Evolutionary conservation across 305 asterid species (phyloP), one percentile per base, ranked within the genome.

Genomic region (Nicotiana rustica): DNA sequence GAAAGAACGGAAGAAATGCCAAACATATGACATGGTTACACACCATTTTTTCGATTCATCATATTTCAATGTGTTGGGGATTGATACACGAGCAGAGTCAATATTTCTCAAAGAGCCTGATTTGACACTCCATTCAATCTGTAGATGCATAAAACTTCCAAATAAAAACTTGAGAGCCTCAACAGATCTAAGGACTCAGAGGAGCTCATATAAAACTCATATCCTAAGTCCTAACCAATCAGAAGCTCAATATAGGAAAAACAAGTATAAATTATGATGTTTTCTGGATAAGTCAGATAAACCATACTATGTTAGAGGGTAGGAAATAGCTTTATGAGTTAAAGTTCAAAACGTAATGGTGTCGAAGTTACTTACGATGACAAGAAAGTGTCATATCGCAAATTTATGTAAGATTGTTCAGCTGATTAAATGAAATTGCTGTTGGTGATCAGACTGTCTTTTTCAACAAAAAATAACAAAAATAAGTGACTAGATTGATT

Each of bases 81-180:
- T 91, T 52, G 99, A 96, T 77, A 94, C 83, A 77, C 98, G 90
- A 33, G 98, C 99, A 82, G 99, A 96, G 83, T 96, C 98, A 49
- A 89, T 57, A 87, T 96, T 96, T 86, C 98, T 93, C 89, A 94
- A 85, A 73, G 97, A 85, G 70, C 99, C 98, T 67, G 96, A 96
- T 90, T 90, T 94, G 83, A 94, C 91, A 84, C 97, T 96, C 98
- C 99, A 96, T 86, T 96, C 98, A 82, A 96, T 94, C 99, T 94
- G 82, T 78, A 68, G 57, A 82, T 66, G 80, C 61, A 86, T 35
- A 80, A 3, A 82, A 41, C 8, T 70, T 67, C 80, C 38, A 66
- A 60, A 65, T 57, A 41, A 75, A 57, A 75, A 52, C 65, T 14
- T 52, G 29, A 75, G 52, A 81, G 59, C 73, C 80, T 38, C 9